Percentiles rank a stretch among this genome's conserved stretches.
Conservation (phyloP, 495 filamentous ascomycete genomes). For the Evernia prunastri region DNA sequence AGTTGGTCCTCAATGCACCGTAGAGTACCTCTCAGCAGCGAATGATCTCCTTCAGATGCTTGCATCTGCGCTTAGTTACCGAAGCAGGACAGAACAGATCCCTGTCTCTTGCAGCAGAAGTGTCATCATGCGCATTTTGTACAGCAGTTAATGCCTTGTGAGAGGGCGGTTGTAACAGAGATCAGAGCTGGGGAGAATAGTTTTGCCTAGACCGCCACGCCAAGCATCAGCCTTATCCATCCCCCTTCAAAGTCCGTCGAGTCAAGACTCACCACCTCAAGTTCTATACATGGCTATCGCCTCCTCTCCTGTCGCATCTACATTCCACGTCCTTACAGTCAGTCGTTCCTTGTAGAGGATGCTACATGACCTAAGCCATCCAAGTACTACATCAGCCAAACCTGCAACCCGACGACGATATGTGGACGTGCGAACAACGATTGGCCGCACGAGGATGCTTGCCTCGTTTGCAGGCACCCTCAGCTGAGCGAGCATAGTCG, state of each 20-base stretch:
- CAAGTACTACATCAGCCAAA: not conserved
- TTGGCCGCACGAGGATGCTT: not conserved
- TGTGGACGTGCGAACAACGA: not conserved
- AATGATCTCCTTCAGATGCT: not conserved
- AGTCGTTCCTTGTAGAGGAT: too few species aligned
- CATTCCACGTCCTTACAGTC: too few species aligned
- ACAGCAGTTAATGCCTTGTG: not conserved
- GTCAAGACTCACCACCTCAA: too few species aligned
- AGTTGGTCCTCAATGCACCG: not conserved
- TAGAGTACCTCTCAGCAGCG: too few species aligned
- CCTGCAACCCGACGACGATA: not conserved
- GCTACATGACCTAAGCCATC: too few species aligned
- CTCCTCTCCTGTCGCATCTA: too few species aligned
- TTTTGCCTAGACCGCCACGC: too few species aligned
- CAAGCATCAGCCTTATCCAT: too few species aligned
- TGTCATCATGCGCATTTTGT: not conserved
- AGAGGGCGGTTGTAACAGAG: too few species aligned
- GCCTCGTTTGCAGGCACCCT: not conserved
- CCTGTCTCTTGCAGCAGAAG: not conserved
- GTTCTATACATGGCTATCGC: too few species aligned
- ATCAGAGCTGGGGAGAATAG: too few species aligned
- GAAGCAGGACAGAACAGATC: not conserved
- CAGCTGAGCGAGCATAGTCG: not conserved
- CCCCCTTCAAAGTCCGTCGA: too few species aligned
- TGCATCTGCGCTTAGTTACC: not conserved